These are phyloP conservation scores for Pestalotiopsis sp. DNA, from an alignment of 2,329 filamentous ascomycete species.

Conservation along the genomic window DNA sequence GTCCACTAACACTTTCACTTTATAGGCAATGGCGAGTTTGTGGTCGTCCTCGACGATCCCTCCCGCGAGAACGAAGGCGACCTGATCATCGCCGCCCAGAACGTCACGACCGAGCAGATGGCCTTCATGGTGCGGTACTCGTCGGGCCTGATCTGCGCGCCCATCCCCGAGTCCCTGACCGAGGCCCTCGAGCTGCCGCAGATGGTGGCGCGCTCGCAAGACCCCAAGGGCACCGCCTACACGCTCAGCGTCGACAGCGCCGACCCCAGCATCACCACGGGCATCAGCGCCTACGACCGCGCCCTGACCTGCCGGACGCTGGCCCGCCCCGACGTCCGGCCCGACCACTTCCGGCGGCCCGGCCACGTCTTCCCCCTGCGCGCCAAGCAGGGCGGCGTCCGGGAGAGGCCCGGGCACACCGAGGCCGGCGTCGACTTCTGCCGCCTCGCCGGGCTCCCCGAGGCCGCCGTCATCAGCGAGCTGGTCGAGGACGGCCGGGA, in stretches of 20 bases:
- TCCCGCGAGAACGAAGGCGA: conserved; percentile 97
- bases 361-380: conserved; percentile 89
- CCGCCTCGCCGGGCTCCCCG: conserved; percentile 74
- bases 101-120: conserved; percentile 86
- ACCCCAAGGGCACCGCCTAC: conserved; percentile 91
- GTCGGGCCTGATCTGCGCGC: conserved; percentile 89
- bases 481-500: conserved; percentile 83
- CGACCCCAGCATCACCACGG: conserved; percentile 75
- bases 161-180: conserved; percentile 72
- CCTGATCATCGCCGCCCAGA: conserved; percentile 88
- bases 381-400: conserved; percentile 77
- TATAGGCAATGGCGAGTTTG: conserved; percentile 80
- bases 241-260: conserved; percentile 85
- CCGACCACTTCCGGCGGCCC: conserved; percentile 73
- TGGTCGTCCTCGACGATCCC: conserved; percentile 91
- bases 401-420: conserved; percentile 82
- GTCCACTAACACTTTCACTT: neutral
- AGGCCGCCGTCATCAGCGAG: conserved; percentile 86
- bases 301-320: conserved; percentile 79
- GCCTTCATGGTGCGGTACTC: conserved; percentile 94
- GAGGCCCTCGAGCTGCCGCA: conserved; percentile 76
- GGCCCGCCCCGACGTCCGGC: conserved; percentile 63
- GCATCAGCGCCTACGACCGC: conserved; percentile 88
- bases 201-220: conserved; percentile 78
- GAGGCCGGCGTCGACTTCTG: conserved; percentile 94